Evolutionary conservation across 352 stramenopile species (phyloP), one percentile per base, ranked within the genome.

Genomic region (Phytophthora kernoviae): DNA sequence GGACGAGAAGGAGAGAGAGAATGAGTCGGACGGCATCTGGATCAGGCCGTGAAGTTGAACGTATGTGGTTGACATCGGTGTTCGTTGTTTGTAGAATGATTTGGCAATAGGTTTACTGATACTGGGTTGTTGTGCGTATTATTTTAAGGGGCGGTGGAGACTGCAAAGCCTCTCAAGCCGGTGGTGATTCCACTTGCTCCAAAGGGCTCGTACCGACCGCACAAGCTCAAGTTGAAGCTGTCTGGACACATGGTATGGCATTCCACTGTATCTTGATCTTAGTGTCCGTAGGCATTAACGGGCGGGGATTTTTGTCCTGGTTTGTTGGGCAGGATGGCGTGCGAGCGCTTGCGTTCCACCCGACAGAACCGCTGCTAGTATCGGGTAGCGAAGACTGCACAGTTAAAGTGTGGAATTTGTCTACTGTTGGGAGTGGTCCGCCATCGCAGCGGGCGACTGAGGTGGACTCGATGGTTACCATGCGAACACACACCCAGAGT

Each of bases 191-290:
- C 75, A 0, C 58, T 85, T 14, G 81, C 75, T 30, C 60, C 76
- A 2, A 94, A 91, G 51, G 71, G 65, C 6, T 81, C 84, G 5
- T 93, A 89, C 69, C 66, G 81, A 20, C 67, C 87, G 8, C 70
- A 91, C 54, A 96, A 96, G 60, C 79, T 93, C 49, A 96, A 96
- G 70, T 61, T 92, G 22, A 94, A 94, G 64, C 65, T 96, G 21
- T 88, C 81, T 2, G 82, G 84, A 14, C 87, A 96, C 66, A 84
- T 96, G 77, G 84, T 93, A 70, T 32, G 70, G 1, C 24, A 15
- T 33, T 51, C 15, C 42, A 37, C 10, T 48, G 14, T 27, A 10
- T 65, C 5, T 12, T 49, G 14, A 43, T 21, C 2, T 54, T 52
- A 20, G 17, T n/a, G 17, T 68, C n/a, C 20, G 12, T 33, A 27